phyloP scores from a whole-genome alignment of 192 early-diverging fungal genomes.

The Irineochytrium annulatum region DNA sequence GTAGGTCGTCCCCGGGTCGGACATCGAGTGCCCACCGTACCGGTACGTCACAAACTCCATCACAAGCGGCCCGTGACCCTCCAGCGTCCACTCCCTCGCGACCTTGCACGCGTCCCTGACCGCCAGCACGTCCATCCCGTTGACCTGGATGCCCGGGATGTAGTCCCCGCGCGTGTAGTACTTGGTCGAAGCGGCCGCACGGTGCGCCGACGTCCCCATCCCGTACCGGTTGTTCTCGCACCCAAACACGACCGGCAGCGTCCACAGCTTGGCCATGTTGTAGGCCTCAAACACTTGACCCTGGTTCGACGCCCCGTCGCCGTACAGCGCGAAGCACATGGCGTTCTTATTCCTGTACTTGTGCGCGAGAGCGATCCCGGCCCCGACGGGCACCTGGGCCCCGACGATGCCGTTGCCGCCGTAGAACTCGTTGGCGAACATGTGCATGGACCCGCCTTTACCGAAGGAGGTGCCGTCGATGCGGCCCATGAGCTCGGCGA shows the following conservation, averaged over 20 bases:
- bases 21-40: slow-evolving; percentile 99
- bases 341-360: slow-evolving; percentile 77
- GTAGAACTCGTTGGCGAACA: slow-evolving; percentile 94
- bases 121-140: slow-evolving; percentile 88
- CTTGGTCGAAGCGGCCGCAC: slow-evolving; percentile 88
- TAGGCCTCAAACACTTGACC: slow-evolving; percentile 98
- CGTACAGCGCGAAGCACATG: slow-evolving; percentile 89
- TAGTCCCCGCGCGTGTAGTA: slow-evolving; percentile 96
- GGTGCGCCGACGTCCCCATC: slow-evolving; percentile 90
- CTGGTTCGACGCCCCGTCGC: slow-evolving; percentile 97
- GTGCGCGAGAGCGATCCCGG: slow-evolving; percentile 80
- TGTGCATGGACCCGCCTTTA: slow-evolving; percentile 99
- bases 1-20: slow-evolving; percentile 98
- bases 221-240: slow-evolving; percentile 99
- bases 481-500: slow-evolving; percentile 66
- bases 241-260: slow-evolving; percentile 85
- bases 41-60: slow-evolving; percentile 97
- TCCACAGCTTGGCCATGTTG: slow-evolving; percentile 99
- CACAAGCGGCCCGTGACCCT: slow-evolving; percentile 85
- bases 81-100: slow-evolving; percentile 78
- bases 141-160: slow-evolving; percentile 87
- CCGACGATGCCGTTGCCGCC: slow-evolving; percentile 99
- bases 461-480: slow-evolving; percentile 81
- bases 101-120: slow-evolving; percentile 79
- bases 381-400: slow-evolving; percentile 73